Conservation (phyloP, 306 rosid species). For the Hippophae rhamnoides region DNA sequence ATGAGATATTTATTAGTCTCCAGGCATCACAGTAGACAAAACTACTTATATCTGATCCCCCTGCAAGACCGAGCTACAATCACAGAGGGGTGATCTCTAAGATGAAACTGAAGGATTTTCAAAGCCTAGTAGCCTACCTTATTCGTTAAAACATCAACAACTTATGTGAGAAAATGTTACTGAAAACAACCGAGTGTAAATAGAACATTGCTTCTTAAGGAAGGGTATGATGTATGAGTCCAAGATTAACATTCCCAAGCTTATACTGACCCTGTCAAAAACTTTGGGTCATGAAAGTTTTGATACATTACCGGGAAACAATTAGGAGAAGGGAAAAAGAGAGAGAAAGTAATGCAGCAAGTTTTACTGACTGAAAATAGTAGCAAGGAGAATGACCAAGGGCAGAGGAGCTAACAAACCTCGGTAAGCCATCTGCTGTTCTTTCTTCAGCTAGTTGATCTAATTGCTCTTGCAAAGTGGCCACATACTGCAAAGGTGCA, state of each 20-base stretch:
- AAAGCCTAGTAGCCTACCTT: not conserved
- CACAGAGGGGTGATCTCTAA: not conserved
- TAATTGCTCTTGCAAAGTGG: constrained; percentile 69
- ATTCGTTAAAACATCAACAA: not conserved
- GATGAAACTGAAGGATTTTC: not conserved
- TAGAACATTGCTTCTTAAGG: too few relatives aligned
- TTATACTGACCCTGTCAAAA: too few relatives aligned
- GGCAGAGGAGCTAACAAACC: constrained; percentile 26
- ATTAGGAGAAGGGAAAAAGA: not conserved
- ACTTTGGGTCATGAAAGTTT: too few relatives aligned
- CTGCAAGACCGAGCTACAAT: not conserved
- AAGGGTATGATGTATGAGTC: too few relatives aligned
- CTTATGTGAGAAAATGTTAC: too few relatives aligned
- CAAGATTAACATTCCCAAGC: too few relatives aligned
- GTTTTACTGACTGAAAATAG: not conserved
- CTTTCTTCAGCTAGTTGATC: constrained; percentile 81
- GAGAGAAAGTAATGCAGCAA: not conserved
- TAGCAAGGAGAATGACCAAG: not conserved
- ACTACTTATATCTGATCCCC: not conserved
- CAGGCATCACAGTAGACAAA: not conserved
- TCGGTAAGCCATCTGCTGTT: constrained; percentile 70
- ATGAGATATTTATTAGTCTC: too few relatives aligned
- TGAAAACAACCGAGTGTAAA: too few relatives aligned
- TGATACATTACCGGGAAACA: too few relatives aligned
- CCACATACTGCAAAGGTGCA: constrained; percentile 57